Evolutionary conservation across 2,329 filamentous ascomycete species (phyloP).

Genomic region (Monosporascus sp.): DNA sequence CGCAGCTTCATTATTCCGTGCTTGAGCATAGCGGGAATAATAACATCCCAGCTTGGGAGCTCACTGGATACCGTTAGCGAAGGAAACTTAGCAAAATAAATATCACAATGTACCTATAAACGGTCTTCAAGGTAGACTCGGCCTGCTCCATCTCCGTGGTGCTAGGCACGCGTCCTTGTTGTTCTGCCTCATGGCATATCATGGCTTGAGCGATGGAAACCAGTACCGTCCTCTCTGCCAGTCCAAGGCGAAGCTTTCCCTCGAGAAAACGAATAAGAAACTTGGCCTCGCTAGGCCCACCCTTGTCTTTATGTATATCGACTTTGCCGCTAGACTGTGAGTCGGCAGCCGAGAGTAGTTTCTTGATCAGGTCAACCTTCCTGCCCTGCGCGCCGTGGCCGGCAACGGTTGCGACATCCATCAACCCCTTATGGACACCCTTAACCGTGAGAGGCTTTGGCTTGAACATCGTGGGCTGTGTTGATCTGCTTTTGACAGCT

Average conservation of each 20-base stretch:
- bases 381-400: constrained; percentile 84
- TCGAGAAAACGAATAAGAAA: constrained; percentile 90
- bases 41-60: constrained; percentile 89
- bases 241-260: constrained; percentile 83
- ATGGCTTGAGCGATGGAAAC: constrained; percentile 86
- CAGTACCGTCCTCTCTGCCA: constrained; percentile 89
- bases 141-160: constrained; percentile 76
- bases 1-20: constrained; percentile 78
- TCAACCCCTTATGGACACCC: constrained; percentile 80
- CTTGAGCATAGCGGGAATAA: constrained; percentile 83
- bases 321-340: constrained; percentile 67
- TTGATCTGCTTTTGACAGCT: constrained; percentile 89
- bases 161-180: constrained; percentile 64
- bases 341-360: constrained; percentile 87
- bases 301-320: constrained; percentile 88
- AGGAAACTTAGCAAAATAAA: background rate
- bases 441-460: constrained; percentile 83
- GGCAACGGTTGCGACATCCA: constrained; percentile 80
- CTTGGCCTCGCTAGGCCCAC: constrained; percentile 90
- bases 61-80: constrained; percentile 56
- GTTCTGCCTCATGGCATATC: constrained; percentile 73
- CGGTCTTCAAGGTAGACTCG: constrained; percentile 79
- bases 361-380: constrained; percentile 94
- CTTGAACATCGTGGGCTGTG: constrained; percentile 97
- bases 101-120: constrained; percentile 62